Evolutionary conservation across 2,329 filamentous ascomycete genomes (phyloP), one percentile per base, ranked within the genome.

Genomic region (Trichoderma breve): DNA sequence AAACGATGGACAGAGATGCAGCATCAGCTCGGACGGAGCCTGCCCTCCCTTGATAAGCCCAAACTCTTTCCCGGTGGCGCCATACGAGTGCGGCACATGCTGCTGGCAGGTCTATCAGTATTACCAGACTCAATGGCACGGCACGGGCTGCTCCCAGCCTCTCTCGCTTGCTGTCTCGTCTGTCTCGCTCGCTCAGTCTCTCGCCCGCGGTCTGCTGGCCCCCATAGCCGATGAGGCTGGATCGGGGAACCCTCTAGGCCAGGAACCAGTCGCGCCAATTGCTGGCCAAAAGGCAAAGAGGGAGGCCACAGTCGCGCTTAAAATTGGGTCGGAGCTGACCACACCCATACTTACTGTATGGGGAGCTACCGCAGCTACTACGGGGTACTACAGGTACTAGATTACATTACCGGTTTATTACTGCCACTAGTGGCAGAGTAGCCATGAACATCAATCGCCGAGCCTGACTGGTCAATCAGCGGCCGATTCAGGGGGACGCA

Each of bases 1-100:
- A 67, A 36, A 53, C 66, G 60, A 68, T 70, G 47, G 47, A 47
- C 58, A 69, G n/a, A 68, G 66, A 70, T 34, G 65, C 65, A 64
- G 43, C 71, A 72, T 72, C 71, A 72, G 66, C 71, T 72, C 53
- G 36, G 60, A 72, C 66, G 71, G 58, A 72, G 67, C 65, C 65
- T 36, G 28, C 65, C 71, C 65, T 58, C 71, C 71, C 71, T 58
- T 70, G 57, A 70, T 65, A 58, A 68, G 65, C 53, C 60, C 57
- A 47, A 69, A 60, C 12, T 55, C 36, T 53, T 65, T 65, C 51
- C 60, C 58, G 65, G 71, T 72, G 71, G 71, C 71, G 71, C 71
- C 66, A 72, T 70, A 32, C 43, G 14, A 58, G 63, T 57, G 28
- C 47, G 64, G 62, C 62, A 30, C 62, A 64, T 32, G 62, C 12